Evolutionary conservation across 306 rosid species (phyloP), one percentile per base, ranked within the genome.

Genomic region (Hippophae tibetana): DNA sequence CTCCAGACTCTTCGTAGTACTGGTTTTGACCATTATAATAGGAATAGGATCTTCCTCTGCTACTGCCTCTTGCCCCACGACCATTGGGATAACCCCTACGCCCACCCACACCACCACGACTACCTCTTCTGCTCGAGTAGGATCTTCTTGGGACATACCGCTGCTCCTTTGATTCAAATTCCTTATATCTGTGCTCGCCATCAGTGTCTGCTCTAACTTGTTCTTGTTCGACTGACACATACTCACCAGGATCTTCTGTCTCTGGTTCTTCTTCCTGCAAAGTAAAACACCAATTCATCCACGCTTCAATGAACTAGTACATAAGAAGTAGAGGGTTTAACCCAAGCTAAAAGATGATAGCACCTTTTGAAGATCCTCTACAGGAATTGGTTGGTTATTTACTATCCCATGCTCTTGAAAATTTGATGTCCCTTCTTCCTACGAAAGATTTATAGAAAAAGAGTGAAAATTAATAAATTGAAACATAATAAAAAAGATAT

Each of bases 11-110:
- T 18, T 85, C 94, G 60, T 73, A 73, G 44, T 70, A 85, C 60
- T 76, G 84, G 70, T 63, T 66, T 54, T 80, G 84, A 57, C 86
- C 94, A 67, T 75, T 79, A 60, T 71, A 77, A 31, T 31, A 31
- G 38, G 38, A 31, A 70, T 62, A 85, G 71, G 82, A 60, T 12
- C 82, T 65, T 6, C 81, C 61, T 52, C 82, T 79, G 45, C 82
- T 70, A 1, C 92, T 81, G 45, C 82, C 72, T 1, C 92, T 81
- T 43, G 86, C 84, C 43, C 86, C 88, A 48, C 84, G 94, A 0
- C 84, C 86, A 56, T 80, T 85, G 41, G 84, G 49, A 58, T 79
- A 79, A 63, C 89, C 89, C 65, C 94, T 75, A 11, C 94, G 74
- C 43, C 82, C 82, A 51, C 82, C 93, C 38, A 18, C 23, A 18